Evolutionary conservation across 2,329 filamentous ascomycete genomes (phyloP), one percentile per base, ranked within the genome.

Genomic region (Colletotrichum orchidophilum): DNA sequence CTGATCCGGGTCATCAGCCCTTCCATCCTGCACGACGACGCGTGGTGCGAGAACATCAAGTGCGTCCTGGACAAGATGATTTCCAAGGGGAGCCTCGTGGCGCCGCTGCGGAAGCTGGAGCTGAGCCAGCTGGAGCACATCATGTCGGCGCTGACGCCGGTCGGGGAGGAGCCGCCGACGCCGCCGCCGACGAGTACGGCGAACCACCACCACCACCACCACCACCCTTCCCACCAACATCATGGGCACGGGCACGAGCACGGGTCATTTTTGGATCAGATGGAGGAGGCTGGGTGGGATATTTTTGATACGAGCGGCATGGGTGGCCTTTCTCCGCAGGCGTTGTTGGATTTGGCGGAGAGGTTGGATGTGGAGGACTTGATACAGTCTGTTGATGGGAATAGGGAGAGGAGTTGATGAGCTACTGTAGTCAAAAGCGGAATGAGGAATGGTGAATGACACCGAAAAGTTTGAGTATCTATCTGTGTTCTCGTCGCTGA

Each of bases 31-130:
- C 76, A 77, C 0, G 80, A 81, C 24, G 74, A 79, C 42, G 73
- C 75, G 7, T 83, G 82, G 82, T 77, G 76, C 0, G 79, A 81
- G 0, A 79, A 83, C 39, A 76, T 81, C 3, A 73, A 75, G 6
- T 78, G 79, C 31, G 79, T 83, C 3, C 74, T 83, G 0, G 81
- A 83, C 52, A 81, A 78, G 12, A 75, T 83, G 24, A 81, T 82
- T 6, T 63, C 76, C 1, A 82, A 82, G 29, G 81, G 81, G 0
- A 83, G 80, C 59, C 63, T 82, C 0, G 79, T 81, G 0, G 81
- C 82, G 3, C 81, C 80, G 1, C 66, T 83, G 0, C 75, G 82
- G 2, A 81, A 79, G 42, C 76, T 79, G 1, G 82, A 83, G 18
- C 75, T 83, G 1, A 76, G 75, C n/a, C 81, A 81, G 50, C 72